Percentiles rank a stretch among this genome's conserved stretches.
Evolutionary conservation across 306 rosid genomes (phyloP).

Genomic region (Lathyrus oleraceus): DNA sequence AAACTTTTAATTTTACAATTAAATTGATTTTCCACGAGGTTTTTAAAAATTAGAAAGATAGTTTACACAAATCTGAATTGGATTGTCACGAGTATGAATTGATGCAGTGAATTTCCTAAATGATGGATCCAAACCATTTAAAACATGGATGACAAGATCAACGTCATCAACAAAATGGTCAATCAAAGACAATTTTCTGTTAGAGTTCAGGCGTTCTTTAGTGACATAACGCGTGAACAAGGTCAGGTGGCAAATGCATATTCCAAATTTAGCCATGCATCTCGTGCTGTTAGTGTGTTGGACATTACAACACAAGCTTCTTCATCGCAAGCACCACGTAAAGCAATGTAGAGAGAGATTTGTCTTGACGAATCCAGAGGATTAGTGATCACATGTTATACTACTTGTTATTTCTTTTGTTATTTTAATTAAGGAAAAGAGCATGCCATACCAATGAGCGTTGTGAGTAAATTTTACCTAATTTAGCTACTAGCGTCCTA

Average conservation of each 20-base stretch:
- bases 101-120: background rate
- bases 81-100: background rate
- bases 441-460: too few relatives aligned
- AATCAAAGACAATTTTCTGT: background rate
- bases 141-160: background rate
- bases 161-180: background rate
- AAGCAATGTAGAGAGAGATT: background rate
- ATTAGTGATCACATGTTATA: too few relatives aligned
- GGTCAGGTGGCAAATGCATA: background rate
- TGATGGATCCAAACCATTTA: background rate
- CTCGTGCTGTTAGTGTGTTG: background rate
- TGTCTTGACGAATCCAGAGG: background rate
- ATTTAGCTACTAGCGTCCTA: too few relatives aligned
- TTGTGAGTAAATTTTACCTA: too few relatives aligned
- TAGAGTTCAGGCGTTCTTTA: background rate
- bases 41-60: too few relatives aligned
- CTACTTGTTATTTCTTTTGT: too few relatives aligned
- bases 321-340: background rate
- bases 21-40: too few relatives aligned
- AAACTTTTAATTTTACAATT: too few relatives aligned
- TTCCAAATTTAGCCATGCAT: background rate
- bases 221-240: background rate
- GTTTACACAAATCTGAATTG: too few relatives aligned
- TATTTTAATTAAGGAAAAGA: too few relatives aligned
- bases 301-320: background rate